These are phyloP conservation scores for Lumnitzera racemosa DNA, from an alignment of 345 rosid genomes.

Conservation along the genomic window DNA sequence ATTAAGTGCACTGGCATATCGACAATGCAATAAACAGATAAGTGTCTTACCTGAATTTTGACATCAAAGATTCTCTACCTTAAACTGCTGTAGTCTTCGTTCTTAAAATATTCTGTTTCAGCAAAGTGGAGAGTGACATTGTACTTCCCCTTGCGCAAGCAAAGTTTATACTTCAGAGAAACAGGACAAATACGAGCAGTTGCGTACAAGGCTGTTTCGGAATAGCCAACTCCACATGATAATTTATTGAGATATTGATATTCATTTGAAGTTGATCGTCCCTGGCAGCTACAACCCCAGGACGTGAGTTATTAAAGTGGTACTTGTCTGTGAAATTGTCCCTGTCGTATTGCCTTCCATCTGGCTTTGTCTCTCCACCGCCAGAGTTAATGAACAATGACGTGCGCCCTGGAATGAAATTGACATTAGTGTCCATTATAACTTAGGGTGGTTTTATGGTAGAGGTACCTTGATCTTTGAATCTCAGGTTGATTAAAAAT, in stretches of 20 bases:
- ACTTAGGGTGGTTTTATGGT: too few species aligned
- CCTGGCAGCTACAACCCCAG: constrained; percentile 21
- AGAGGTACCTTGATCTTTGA: too few species aligned
- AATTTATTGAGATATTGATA: background rate
- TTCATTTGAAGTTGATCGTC: background rate
- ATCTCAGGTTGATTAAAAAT: too few species aligned
- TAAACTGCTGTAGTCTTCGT: constrained; percentile 9
- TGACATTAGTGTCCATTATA: too few species aligned
- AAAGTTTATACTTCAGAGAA: constrained; percentile 16
- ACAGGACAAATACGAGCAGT: constrained; percentile 19
- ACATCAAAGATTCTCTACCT: constrained; percentile 18
- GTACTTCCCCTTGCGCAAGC: constrained; percentile 15
- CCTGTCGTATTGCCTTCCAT: background rate
- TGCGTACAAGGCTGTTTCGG: background rate
- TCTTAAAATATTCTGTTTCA: constrained; percentile 5
- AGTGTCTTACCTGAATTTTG: constrained; percentile 15
- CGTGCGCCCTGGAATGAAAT: too few species aligned
- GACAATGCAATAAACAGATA: background rate
- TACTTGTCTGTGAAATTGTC: background rate
- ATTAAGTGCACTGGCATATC: too few species aligned
- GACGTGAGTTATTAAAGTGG: background rate
- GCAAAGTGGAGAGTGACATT: constrained; percentile 14
- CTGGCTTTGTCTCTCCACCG: background rate
- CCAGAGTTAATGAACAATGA: constrained; percentile 18
- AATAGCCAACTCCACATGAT: constrained; percentile 8